Conservation (phyloP, 495 filamentous ascomycete genomes). For the Xylaria scruposa region DNA sequence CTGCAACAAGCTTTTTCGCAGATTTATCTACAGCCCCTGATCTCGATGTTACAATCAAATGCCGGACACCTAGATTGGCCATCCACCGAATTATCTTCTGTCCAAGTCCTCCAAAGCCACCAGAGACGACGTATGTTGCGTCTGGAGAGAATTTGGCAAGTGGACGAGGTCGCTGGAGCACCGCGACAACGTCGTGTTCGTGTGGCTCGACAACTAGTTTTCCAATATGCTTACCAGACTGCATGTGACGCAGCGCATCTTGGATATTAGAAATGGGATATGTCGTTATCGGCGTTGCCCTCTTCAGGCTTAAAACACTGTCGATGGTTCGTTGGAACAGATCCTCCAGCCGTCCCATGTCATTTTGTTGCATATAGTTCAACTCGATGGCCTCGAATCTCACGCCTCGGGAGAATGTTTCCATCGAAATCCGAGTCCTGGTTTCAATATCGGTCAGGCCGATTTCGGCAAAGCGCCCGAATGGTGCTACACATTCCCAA, state of each 20-base stretch:
- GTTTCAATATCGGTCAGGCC: neutral
- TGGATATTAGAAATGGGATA: constrained; percentile 2
- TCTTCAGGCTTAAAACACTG: neutral
- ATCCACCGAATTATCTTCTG: constrained; percentile 50
- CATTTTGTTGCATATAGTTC: neutral
- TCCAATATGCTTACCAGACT: constrained; percentile 8
- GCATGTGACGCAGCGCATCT: constrained; percentile 30
- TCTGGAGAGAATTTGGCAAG: neutral
- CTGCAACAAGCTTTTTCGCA: neutral
- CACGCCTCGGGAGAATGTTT: neutral
- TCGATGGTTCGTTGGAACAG: neutral
- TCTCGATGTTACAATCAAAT: constrained; percentile 42
- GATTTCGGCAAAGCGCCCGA: neutral
- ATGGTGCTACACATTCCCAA: neutral
- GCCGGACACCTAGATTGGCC: constrained; percentile 41
- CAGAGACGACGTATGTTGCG: constrained; percentile 42
- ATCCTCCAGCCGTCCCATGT: neutral
- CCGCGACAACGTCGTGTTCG: neutral
- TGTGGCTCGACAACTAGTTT: constrained; percentile 19
- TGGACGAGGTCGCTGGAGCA: neutral
- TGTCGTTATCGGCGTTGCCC: neutral
- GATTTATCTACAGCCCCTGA: constrained; percentile 21
- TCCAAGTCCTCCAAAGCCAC: constrained; percentile 49
- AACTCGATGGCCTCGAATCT: neutral
- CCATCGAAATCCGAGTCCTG: neutral